Percentiles rank a stretch among this genome's conserved stretches.
phyloP scores from a whole-genome alignment of 2,329 filamentous ascomycete species.

The Cladosporium sp. region DNA sequence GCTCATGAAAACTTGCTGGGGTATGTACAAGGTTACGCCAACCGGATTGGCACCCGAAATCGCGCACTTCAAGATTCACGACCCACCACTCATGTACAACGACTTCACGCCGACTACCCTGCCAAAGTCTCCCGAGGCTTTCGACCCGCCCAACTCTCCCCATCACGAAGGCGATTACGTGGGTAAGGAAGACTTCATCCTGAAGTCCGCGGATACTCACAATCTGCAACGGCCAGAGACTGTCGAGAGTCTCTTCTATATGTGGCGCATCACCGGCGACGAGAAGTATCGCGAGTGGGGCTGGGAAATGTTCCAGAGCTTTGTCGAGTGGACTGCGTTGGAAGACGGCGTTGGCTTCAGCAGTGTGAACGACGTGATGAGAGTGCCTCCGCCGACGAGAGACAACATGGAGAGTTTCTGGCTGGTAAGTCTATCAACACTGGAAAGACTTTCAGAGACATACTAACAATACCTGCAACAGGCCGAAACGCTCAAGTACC shows the following conservation, averaged over 20 bases:
- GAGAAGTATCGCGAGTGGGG: conserved; percentile 90
- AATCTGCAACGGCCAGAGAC: conserved; percentile 96
- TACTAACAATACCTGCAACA: conserved; percentile 37
- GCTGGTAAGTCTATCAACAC: conserved; percentile 66
- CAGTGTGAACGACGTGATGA: conserved; percentile 73
- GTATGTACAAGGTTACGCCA: conserved; percentile 87
- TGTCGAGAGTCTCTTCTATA: conserved; percentile 94
- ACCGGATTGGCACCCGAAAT: conserved; percentile 96
- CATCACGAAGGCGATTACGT: conserved; percentile 54
- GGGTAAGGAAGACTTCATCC: conserved; percentile 73
- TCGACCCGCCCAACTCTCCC: conserved; percentile 33
- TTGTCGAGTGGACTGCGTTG: conserved; percentile 81
- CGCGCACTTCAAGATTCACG: conserved; percentile 78
- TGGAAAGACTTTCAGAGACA: background rate
- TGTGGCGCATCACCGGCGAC: conserved; percentile 97
- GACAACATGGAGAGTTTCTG: conserved; percentile 99
- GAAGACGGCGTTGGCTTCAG: conserved; percentile 79
- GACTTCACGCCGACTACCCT: conserved; percentile 47
- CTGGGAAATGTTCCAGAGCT: conserved; percentile 96
- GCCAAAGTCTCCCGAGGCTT: conserved; percentile 49
- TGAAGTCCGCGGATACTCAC: conserved; percentile 82
- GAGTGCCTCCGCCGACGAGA: conserved; percentile 65
- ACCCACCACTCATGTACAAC: conserved; percentile 66
- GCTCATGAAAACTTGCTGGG: conserved; percentile 96
- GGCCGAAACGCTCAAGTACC: conserved; percentile 97